These are phyloP conservation scores for Agapanthus africanus DNA, from an alignment of 106 monocot species.

Conservation along the genomic window DNA sequence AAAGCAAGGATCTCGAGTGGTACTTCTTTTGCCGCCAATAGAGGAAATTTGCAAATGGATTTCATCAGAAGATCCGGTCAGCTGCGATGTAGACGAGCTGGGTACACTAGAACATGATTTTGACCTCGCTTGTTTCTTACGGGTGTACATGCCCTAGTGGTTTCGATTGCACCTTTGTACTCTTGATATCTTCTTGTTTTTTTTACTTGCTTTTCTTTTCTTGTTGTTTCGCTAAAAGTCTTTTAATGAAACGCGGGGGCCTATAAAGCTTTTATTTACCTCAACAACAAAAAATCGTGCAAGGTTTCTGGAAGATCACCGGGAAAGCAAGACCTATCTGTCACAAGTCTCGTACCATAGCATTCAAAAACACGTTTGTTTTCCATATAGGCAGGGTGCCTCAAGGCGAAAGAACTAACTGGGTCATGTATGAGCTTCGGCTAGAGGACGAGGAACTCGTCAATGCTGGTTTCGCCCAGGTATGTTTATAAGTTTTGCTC, in stretches of 20 bases:
- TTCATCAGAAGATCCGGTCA: slow-evolving; percentile 31
- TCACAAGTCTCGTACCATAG: slow-evolving; percentile 6
- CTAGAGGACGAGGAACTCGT: slow-evolving; percentile 18
- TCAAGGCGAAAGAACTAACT: slow-evolving; percentile 30
- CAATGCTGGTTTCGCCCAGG: slow-evolving; percentile 13
- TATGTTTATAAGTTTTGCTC: slow-evolving; percentile 1
- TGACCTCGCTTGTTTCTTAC: too few species aligned
- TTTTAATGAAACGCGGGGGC: too few species aligned
- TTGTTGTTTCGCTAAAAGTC: too few species aligned
- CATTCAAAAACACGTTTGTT: slow-evolving; percentile 47
- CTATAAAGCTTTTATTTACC: too few species aligned
- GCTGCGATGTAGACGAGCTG: too few species aligned
- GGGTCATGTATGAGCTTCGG: slow-evolving; percentile 56
- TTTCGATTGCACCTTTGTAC: too few species aligned
- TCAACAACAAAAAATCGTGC: too few species aligned
- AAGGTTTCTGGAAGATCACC: slow-evolving; percentile 51
- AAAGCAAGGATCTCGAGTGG: slow-evolving; percentile 37
- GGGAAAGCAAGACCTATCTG: slow-evolving; percentile 31
- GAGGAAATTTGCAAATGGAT: slow-evolving; percentile 24
- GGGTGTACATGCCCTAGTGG: too few species aligned
- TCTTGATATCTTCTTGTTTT: too few species aligned
- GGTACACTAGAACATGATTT: too few species aligned
- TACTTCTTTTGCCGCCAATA: slow-evolving; percentile 47
- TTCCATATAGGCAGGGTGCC: slow-evolving; percentile 34
- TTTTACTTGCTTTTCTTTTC: too few species aligned